Evolutionary conservation across 176 grass and related monocot genomes (phyloP).

Genomic region (Phoenix dactylifera): DNA sequence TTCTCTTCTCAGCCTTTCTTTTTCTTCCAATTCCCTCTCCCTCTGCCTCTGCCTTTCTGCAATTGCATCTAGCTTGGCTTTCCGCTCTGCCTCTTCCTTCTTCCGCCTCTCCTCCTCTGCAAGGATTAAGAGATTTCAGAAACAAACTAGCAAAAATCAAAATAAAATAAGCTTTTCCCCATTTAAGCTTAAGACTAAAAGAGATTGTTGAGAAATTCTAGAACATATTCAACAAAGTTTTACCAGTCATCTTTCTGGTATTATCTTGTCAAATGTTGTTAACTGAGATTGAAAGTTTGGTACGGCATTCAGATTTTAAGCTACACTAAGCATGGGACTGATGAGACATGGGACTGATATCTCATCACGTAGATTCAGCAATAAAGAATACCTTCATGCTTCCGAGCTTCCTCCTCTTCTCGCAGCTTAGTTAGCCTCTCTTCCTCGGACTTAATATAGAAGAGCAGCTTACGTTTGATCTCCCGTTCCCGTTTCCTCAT

Average conservation of each 20-base stretch:
- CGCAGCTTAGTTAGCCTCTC: conserved; percentile 36
- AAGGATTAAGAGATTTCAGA: neutral
- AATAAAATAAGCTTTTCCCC: too few species aligned
- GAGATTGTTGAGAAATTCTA: too few species aligned
- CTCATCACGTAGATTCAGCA: neutral
- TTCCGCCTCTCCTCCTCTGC: conserved; percentile 88
- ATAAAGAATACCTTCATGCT: conserved; percentile 54
- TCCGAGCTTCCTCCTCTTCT: conserved; percentile 76
- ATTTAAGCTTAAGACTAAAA: too few species aligned
- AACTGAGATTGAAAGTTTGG: too few species aligned
- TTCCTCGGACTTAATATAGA: conserved; percentile 62
- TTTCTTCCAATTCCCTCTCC: conserved; percentile 72
- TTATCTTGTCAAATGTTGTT: too few species aligned
- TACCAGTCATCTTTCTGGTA: too few species aligned
- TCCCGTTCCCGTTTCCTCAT: conserved; percentile 71
- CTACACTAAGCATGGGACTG: too few species aligned
- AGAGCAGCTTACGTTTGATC: conserved; percentile 69
- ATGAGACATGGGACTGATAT: too few species aligned
- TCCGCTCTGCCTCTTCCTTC: conserved; percentile 64
- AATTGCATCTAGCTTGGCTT: conserved; percentile 84
- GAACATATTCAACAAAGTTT: too few species aligned
- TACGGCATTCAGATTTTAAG: too few species aligned
- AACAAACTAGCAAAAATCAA: too few species aligned
- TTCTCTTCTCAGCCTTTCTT: conserved; percentile 39
- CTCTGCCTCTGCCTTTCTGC: conserved; percentile 63